These are phyloP conservation scores for Fraxinus platypoda DNA, from an alignment of 305 asterid genomes.

Conservation along the genomic window DNA sequence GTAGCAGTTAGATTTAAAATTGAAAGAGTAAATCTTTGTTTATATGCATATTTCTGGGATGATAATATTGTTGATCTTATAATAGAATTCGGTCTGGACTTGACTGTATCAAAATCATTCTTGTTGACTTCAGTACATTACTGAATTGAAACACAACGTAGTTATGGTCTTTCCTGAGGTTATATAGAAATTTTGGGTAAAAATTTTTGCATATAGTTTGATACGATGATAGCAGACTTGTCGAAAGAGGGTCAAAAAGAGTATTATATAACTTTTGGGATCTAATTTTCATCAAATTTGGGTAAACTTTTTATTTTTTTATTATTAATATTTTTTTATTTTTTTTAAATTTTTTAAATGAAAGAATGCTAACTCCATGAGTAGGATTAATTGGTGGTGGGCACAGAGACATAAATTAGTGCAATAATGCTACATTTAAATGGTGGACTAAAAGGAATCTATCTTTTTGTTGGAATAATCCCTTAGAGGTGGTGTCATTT, in stretches of 20 bases:
- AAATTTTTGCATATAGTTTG: not conserved
- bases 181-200: not conserved
- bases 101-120: not conserved
- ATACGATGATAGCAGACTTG: not conserved
- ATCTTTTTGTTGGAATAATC: not conserved
- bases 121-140: not conserved
- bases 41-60: not conserved
- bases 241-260: not conserved
- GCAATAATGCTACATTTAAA: conserved; percentile 10
- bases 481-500: not conserved
- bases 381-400: not conserved
- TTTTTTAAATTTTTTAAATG: not conserved
- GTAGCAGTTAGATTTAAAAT: not conserved
- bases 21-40: not conserved
- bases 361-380: conserved; percentile 2
- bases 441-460: conserved; percentile 1
- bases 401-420: conserved; percentile 6
- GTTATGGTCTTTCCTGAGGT: not conserved
- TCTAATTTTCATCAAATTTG: not conserved
- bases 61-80: not conserved
- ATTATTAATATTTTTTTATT: too few relatives aligned
- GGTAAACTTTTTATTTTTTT: not conserved
- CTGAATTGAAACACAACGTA: not conserved
- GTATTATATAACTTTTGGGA: not conserved
- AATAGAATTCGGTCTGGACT: not conserved